A percentile compares a stretch with the other conserved stretches of the same genome.
phyloP scores from a whole-genome alignment of 345 rosid genomes.

The Citrus sp. region DNA sequence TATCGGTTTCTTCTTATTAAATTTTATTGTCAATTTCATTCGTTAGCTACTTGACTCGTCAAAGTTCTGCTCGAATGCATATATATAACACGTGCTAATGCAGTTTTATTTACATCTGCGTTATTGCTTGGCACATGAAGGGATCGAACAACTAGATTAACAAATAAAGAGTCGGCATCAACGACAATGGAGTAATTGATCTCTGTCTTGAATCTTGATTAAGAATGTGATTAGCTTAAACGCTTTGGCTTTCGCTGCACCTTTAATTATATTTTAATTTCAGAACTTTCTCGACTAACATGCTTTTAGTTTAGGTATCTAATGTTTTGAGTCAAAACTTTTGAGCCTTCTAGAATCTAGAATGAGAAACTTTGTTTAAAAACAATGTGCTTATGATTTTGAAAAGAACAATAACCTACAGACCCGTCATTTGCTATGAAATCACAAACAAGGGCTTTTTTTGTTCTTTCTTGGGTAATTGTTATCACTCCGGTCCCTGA shows the following conservation, averaged over 20 bases:
- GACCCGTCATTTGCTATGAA: background rate
- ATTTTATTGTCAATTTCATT: background rate
- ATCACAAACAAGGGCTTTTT: background rate
- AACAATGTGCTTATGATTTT: background rate
- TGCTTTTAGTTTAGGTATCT: background rate
- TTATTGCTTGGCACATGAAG: conserved; percentile 11
- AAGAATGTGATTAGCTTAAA: background rate
- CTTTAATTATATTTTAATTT: background rate
- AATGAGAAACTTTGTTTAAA: background rate
- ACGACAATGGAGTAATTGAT: conserved; percentile 17
- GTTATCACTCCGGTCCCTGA: too few relatives aligned
- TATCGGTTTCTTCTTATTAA: background rate
- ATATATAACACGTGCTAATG: background rate
- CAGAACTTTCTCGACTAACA: background rate
- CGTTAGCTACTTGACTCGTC: conserved; percentile 15
- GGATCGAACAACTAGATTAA: conserved; percentile 2
- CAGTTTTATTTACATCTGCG: background rate
- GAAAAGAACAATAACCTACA: background rate
- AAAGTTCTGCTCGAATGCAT: background rate
- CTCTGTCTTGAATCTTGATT: background rate
- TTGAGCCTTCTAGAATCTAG: background rate
- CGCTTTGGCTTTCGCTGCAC: background rate
- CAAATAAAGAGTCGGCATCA: conserved; percentile 12
- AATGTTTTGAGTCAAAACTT: background rate
- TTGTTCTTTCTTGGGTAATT: background rate